Conservation (phyloP, 495 filamentous ascomycete species). For the Hyphodiscus hymeniophilus region DNA sequence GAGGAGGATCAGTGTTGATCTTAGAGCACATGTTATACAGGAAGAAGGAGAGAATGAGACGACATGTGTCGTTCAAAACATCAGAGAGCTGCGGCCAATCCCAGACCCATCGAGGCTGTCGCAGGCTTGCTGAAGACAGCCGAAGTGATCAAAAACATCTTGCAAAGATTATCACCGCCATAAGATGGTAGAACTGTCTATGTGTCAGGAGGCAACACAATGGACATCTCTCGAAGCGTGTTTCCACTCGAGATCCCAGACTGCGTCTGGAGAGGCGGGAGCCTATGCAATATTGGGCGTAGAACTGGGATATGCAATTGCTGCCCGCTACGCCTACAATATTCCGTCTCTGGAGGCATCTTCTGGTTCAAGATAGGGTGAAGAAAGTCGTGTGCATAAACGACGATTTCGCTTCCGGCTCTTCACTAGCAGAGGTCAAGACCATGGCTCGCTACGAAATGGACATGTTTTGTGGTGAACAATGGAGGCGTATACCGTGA, state of each 20-base stretch:
- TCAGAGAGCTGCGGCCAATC: slow-evolving; percentile 36
- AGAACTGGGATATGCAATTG: slow-evolving; percentile 55
- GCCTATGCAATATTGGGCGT: slow-evolving; percentile 63
- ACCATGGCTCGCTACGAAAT: slow-evolving; percentile 56
- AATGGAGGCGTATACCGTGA: slow-evolving; percentile 60
- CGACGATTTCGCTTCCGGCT: slow-evolving; percentile 57
- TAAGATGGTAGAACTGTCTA: no score
- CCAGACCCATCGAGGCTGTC: slow-evolving; percentile 34
- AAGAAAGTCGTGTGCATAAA: slow-evolving; percentile 58
- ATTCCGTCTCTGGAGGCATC: slow-evolving; percentile 25
- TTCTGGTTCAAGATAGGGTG: slow-evolving; percentile 5
- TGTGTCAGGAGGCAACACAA: no score
- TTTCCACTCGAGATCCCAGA: no score
- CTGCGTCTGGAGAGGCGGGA: no score
- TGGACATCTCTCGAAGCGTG: no score
- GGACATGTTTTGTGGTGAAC: slow-evolving; percentile 54
- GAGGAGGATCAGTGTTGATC: slow-evolving; percentile 52
- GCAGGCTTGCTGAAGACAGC: slow-evolving; percentile 40
- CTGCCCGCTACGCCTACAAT: slow-evolving; percentile 55
- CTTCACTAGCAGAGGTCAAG: slow-evolving; percentile 55
- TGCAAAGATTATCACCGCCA: no score
- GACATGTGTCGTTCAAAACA: slow-evolving; percentile 22
- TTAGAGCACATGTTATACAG: slow-evolving; percentile 56
- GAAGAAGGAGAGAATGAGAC: slow-evolving; percentile 22
- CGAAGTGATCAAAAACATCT: no score